Evolutionary conservation across 2,329 filamentous ascomycete species (phyloP).

Genomic region (Helminthosporium solani): DNA sequence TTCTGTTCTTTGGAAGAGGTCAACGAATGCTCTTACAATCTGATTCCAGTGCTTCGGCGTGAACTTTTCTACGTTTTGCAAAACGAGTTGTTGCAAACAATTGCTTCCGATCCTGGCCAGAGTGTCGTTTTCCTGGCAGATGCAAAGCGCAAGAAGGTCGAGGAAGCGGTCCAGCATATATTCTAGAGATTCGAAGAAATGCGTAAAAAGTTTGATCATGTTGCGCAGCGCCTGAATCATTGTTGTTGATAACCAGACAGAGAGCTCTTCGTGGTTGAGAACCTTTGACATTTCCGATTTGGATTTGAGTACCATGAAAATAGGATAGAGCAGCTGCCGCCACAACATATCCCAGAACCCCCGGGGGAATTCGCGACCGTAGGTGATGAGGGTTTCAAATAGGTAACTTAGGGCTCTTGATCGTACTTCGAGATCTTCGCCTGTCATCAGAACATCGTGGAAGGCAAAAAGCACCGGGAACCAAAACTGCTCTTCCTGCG

Average conservation of each 20-base stretch:
- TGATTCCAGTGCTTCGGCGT: constrained; percentile 84
- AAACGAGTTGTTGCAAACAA: constrained; percentile 91
- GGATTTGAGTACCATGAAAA: constrained; percentile 96
- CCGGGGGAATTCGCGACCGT: constrained; percentile 85
- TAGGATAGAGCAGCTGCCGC: constrained; percentile 94
- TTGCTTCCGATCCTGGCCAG: constrained; percentile 98
- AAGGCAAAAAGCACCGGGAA: constrained; percentile 98
- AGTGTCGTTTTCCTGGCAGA: constrained; percentile 98
- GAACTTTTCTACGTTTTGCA: constrained; percentile 96
- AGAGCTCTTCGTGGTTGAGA: constrained; percentile 92
- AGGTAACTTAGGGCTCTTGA: constrained; percentile 89
- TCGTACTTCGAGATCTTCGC: constrained; percentile 94
- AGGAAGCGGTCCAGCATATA: constrained; percentile 99
- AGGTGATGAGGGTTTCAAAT: constrained; percentile 87
- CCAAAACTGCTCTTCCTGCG: constrained; percentile 96
- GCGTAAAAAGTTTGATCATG: constrained; percentile 98
- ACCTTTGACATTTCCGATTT: constrained; percentile 96
- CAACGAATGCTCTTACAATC: constrained; percentile 93
- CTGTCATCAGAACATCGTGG: constrained; percentile 98
- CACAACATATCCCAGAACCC: constrained; percentile 99
- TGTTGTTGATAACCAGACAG: constrained; percentile 97
- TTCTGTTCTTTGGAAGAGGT: constrained; percentile 91
- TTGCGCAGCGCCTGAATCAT: constrained; percentile 98
- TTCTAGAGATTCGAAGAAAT: constrained; percentile 94
- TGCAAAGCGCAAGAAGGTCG: constrained; percentile 89